These are phyloP conservation scores for Hericium coralloides DNA, from an alignment of 768 basidiomycete genomes.

Conservation along the genomic window DNA sequence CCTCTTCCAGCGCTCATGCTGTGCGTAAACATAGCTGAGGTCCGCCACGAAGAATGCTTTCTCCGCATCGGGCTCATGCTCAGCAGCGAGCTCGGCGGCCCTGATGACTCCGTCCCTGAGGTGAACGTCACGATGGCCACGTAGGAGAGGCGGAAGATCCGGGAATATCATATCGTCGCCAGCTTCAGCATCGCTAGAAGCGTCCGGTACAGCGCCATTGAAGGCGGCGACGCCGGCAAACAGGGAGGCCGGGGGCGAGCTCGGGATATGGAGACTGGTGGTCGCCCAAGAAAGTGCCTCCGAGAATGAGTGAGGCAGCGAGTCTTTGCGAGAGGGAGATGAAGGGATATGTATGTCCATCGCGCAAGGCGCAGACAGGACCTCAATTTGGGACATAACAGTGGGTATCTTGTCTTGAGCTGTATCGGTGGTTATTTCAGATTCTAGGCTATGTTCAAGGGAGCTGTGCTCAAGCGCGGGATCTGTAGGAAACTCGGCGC, in stretches of 20 bases:
- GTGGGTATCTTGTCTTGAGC: background rate
- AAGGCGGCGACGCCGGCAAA: background rate
- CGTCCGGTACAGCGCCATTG: background rate
- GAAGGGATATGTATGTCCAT: background rate
- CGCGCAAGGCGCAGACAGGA: constrained; percentile 26
- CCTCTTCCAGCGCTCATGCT: constrained; percentile 74
- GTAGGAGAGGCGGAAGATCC: constrained; percentile 54
- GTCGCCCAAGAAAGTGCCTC: background rate
- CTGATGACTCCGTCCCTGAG: constrained; percentile 71
- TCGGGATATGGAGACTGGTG: background rate
- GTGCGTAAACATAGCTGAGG: constrained; percentile 76
- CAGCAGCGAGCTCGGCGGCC: constrained; percentile 41
- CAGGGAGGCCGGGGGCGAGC: background rate
- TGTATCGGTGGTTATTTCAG: background rate
- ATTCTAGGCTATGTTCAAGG: background rate
- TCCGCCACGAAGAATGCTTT: constrained; percentile 96
- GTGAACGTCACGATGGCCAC: constrained; percentile 66
- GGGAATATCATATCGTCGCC: constrained; percentile 43
- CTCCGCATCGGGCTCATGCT: constrained; percentile 66
- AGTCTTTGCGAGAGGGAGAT: constrained; percentile 1
- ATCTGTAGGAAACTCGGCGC: background rate
- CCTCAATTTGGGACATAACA: constrained; percentile 51
- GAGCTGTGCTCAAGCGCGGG: background rate
- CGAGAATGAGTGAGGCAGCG: constrained; percentile 8
- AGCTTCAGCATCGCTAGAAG: background rate